These are phyloP conservation scores for Amphirosellinia nigrospora DNA, from an alignment of 495 filamentous ascomycete genomes.

Conservation along the genomic window DNA sequence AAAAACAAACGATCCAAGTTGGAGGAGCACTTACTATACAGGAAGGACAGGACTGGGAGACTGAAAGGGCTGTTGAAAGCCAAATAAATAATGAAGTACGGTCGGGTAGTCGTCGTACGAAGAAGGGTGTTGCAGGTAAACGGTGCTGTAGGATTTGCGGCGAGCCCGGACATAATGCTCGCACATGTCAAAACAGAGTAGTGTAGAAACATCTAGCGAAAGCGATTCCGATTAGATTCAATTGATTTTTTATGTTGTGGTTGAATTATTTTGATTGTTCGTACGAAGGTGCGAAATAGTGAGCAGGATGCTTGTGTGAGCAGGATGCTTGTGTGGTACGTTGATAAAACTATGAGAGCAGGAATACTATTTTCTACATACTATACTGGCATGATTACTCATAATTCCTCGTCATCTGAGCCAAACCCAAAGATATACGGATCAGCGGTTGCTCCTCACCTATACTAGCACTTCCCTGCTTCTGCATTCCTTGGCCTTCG, in stretches of 20 bases:
- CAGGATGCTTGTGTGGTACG: no score
- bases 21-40: not conserved
- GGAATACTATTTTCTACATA: no score
- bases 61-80: not conserved
- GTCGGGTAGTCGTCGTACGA: not conserved
- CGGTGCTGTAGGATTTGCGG: no score
- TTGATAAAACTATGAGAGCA: no score
- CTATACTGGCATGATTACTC: no score
- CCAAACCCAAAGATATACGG: no score
- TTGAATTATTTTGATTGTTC: not conserved
- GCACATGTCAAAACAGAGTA: not conserved
- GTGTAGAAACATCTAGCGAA: not conserved
- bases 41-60: not conserved
- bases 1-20: not conserved
- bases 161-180: constrained; percentile 1
- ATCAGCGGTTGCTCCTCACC: no score
- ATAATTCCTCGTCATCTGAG: no score
- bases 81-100: not conserved
- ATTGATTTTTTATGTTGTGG: not conserved
- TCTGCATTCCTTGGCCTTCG: no score
- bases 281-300: no score
- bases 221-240: not conserved
- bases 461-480: no score
- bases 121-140: not conserved
- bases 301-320: no score